Evolutionary conservation across 495 filamentous ascomycete genomes (phyloP).

Genomic region (Daldinia bambusicola): DNA sequence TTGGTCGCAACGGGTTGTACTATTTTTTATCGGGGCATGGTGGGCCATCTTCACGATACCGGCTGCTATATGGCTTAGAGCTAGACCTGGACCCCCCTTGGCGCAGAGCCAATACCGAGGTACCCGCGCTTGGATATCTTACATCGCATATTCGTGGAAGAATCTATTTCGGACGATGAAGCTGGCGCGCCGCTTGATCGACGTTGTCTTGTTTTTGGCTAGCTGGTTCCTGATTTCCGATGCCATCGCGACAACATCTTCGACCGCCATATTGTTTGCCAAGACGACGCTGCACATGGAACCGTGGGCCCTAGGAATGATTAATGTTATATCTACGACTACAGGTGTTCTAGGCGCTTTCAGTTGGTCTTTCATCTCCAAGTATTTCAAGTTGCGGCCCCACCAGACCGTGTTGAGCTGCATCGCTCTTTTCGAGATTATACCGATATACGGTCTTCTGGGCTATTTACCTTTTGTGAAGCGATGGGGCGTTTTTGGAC

Average conservation of each 20-base stretch:
- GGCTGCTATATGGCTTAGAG: conserved; percentile 87
- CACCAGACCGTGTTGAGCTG: conserved; percentile 91
- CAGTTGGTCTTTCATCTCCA: conserved; percentile 82
- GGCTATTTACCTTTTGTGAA: conserved; percentile 88
- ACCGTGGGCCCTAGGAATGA: conserved; percentile 86
- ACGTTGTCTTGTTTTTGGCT: conserved; percentile 85
- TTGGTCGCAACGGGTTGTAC: conserved; percentile 80
- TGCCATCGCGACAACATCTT: conserved; percentile 92
- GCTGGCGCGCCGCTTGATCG: conserved; percentile 81
- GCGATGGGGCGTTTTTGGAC: conserved; percentile 77
- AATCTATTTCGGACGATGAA: conserved; percentile 82
- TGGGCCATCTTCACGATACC: conserved; percentile 94
- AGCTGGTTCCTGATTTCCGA: conserved; percentile 97
- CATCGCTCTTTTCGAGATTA: conserved; percentile 88
- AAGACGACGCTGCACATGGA: conserved; percentile 94
- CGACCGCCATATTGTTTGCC: conserved; percentile 93
- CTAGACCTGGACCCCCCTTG: conserved; percentile 88
- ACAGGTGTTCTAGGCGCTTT: conserved; percentile 89
- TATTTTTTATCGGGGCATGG: conserved; percentile 92
- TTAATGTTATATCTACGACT: conserved; percentile 88
- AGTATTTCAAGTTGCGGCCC: conserved; percentile 69
- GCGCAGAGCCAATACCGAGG: conserved; percentile 46
- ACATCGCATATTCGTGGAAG: conserved; percentile 84
- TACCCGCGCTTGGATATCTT: conserved; percentile 59
- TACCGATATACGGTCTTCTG: conserved; percentile 89